Conservation (phyloP, 176 grass and related monocot species). For the Triticum turgidum region DNA sequence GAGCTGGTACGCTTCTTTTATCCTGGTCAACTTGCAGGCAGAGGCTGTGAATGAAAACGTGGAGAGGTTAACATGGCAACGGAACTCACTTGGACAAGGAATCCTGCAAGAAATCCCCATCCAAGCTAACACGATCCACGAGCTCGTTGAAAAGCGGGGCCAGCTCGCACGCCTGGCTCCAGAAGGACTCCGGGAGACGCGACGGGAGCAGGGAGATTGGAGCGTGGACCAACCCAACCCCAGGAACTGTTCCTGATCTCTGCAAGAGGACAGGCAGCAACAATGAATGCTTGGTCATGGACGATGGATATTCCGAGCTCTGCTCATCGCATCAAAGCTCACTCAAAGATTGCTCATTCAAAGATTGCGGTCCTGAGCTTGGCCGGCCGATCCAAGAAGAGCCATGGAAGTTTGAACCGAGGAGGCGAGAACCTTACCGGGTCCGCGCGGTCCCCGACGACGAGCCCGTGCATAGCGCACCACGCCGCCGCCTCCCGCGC, state of each 20-base stretch:
- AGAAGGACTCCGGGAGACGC: constrained; percentile 43
- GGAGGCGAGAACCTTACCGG: constrained; percentile 27
- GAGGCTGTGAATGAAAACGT: neutral
- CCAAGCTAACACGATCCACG: constrained; percentile 85
- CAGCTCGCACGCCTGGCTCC: constrained; percentile 83
- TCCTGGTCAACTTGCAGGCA: neutral
- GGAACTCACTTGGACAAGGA: constrained; percentile 71
- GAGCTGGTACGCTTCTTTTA: neutral
- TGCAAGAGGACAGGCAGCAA: constrained; percentile 30
- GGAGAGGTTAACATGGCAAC: neutral
- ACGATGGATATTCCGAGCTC: neutral
- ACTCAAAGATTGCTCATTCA: neutral
- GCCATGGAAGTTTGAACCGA: neutral
- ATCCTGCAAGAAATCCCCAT: constrained; percentile 80
- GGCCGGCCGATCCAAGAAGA: neutral
- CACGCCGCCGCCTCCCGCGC: constrained; percentile 50
- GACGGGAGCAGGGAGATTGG: constrained; percentile 67
- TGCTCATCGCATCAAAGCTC: neutral
- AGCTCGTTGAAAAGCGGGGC: constrained; percentile 83
- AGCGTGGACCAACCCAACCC: constrained; percentile 80
- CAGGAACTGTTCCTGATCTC: constrained; percentile 71
- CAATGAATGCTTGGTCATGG: neutral
- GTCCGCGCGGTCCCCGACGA: constrained; percentile 65
- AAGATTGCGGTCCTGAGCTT: neutral
- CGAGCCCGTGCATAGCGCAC: constrained; percentile 63